These are phyloP conservation scores for Crithidia mellificae DNA, from an alignment of 208 protist genomes.

Conservation along the genomic window DNA sequence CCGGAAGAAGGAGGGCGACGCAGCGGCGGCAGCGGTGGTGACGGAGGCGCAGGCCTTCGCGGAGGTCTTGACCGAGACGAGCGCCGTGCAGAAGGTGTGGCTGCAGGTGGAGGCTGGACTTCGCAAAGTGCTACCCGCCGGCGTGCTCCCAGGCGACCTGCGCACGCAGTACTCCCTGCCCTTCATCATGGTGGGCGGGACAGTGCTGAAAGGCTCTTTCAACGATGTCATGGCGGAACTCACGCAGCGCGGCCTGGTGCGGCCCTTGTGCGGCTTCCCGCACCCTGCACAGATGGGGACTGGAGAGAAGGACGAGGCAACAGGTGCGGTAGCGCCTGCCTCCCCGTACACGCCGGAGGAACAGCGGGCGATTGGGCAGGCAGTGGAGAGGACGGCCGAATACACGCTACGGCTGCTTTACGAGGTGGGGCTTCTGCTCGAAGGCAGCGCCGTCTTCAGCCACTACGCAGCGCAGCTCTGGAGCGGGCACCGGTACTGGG, in stretches of 20 bases:
- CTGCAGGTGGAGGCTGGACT: background rate
- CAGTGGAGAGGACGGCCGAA: conserved; percentile 33
- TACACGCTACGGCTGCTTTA: conserved; percentile 42
- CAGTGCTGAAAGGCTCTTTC: conserved; percentile 18
- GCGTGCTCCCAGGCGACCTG: conserved; percentile 1
- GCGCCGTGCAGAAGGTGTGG: conserved; percentile 1
- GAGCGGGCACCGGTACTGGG: conserved; percentile 28
- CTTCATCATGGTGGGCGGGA: conserved; percentile 19
- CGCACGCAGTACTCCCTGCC: conserved; percentile 20
- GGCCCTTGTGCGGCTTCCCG: background rate
- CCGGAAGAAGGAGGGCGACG: background rate
- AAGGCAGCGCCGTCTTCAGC: conserved; percentile 34
- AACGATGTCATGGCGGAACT: conserved; percentile 13
- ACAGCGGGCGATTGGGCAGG: conserved; percentile 39
- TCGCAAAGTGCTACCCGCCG: background rate
- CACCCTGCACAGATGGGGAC: no score
- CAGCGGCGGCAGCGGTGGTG: background rate
- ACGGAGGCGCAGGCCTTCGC: conserved; percentile 9
- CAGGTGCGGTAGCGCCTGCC: background rate
- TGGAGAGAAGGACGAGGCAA: background rate
- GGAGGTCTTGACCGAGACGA: conserved; percentile 5
- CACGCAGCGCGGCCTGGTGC: conserved; percentile 5
- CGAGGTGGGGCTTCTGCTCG: conserved; percentile 36
- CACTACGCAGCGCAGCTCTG: conserved; percentile 39
- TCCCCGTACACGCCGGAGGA: conserved; percentile 18